Conservation (phyloP, 2,329 filamentous ascomycete genomes). For the Lithohypha guttulata region DNA sequence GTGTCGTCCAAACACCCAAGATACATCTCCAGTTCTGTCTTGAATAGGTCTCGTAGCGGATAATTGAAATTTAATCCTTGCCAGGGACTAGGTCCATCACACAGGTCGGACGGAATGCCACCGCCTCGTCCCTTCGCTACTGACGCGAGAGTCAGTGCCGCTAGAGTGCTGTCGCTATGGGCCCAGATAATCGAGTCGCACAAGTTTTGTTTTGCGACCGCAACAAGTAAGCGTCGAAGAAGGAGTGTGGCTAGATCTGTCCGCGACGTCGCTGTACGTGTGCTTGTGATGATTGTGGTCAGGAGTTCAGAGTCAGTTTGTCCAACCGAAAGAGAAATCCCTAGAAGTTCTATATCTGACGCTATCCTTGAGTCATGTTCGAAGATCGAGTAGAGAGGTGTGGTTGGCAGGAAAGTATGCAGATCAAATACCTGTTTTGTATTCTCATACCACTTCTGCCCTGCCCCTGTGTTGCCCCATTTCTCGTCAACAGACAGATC, state of each 20-base stretch:
- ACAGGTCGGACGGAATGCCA: slow-evolving; percentile 67
- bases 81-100: slow-evolving; percentile 57
- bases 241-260: slow-evolving; percentile 64
- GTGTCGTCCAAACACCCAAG: slow-evolving; percentile 27
- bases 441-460: slow-evolving; percentile 13
- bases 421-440: slow-evolving; percentile 47
- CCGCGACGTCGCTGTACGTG: slow-evolving; percentile 64
- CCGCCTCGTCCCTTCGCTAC: slow-evolving; percentile 86
- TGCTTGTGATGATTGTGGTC: slow-evolving; percentile 44
- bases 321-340: slow-evolving; percentile 11
- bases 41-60: slow-evolving; percentile 74
- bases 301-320: slow-evolving; percentile 39
- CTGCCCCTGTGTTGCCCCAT: neutral
- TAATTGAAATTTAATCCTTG: slow-evolving; percentile 55
- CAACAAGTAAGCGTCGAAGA: slow-evolving; percentile 59
- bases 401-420: slow-evolving; percentile 49
- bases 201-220: slow-evolving; percentile 46
- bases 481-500: slow-evolving; percentile 16
- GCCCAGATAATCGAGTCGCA: slow-evolving; percentile 71
- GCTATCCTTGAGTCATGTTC: slow-evolving; percentile 25
- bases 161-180: slow-evolving; percentile 76
- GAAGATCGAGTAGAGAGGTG: slow-evolving; percentile 53
- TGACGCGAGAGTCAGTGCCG: slow-evolving; percentile 73
- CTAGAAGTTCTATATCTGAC: slow-evolving; percentile 12
- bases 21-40: slow-evolving; percentile 66